Evolutionary conservation across 2,329 filamentous ascomycete species (phyloP), one percentile per base, ranked within the genome.

Genomic region (Xylaria sp.): DNA sequence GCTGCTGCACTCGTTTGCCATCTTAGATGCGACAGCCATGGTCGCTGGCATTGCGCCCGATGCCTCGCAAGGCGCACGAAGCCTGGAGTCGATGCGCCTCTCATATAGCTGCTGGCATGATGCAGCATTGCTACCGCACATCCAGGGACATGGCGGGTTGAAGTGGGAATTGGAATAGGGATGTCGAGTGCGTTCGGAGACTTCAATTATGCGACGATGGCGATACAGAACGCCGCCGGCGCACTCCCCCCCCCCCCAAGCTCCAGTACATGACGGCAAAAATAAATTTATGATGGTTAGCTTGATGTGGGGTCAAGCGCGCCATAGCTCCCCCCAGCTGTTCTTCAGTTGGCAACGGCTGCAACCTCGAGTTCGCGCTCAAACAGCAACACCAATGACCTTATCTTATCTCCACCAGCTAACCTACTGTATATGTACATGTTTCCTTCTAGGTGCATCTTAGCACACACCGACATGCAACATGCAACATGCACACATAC

Each of bases 61-160:
- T 83, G 82, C 73, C 78, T 86, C 78, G 81, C 86, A 68, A 87
- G 80, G 70, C 83, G 84, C 72, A 85, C 79, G 78, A 87, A 85
- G 79, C 80, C 81, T 70, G 83, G 79, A 52, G 80, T 80, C 62
- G 82, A 76, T 71, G 79, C 79, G 76, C 80, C 80, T 76, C 78
- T 77, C 72, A 83, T 70, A 67, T 76, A 80, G 69, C 81, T 78
- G 70, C 76, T 76, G 65, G 77, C 75, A 71, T 78, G 76, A 72
- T 75, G 76, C 68, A 83, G 76, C 82, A 83, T 83, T 70, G 76
- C 80, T 78, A 71, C 72, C 72, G 71, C 63, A 15, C 66, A 39
- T 61, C 52, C 39, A 55, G 45, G 57, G 69, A 60, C 77, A 78
- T 78, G 69, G 68, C 70, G 67, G 57, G 60, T 56, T 2, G 39